phyloP scores from a whole-genome alignment of 2,329 filamentous ascomycete genomes.

The Stagonosporopsis cucurbitacearum region DNA sequence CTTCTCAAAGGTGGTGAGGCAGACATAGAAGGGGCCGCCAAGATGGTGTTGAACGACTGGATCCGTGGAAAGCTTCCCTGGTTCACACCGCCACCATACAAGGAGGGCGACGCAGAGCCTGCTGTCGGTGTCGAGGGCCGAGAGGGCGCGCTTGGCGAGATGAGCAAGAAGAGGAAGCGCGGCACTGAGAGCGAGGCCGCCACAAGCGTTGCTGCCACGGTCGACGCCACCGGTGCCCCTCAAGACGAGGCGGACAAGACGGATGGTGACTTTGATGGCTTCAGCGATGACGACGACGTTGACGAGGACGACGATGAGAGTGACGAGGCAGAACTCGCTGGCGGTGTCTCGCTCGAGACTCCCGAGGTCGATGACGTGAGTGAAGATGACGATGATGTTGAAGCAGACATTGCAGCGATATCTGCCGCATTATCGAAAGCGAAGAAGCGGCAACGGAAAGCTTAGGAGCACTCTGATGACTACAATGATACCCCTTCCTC shows the following conservation, averaged over 20 bases:
- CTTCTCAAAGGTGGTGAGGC: slow-evolving; percentile 92
- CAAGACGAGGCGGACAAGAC: slow-evolving; percentile 30
- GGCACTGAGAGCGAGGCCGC: slow-evolving; percentile 43
- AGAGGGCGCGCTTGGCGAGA: slow-evolving; percentile 82
- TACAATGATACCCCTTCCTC: slow-evolving; percentile 39
- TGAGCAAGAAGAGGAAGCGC: slow-evolving; percentile 77
- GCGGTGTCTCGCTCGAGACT: slow-evolving; percentile 18
- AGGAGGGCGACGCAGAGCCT: slow-evolving; percentile 44
- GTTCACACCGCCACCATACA: slow-evolving; percentile 80
- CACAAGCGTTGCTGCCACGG: slow-evolving; percentile 28
- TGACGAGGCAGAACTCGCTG: slow-evolving; percentile 28
- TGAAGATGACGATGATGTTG: slow-evolving; percentile 41
- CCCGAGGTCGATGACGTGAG: slow-evolving; percentile 26
- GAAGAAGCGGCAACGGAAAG: slow-evolving; percentile 41
- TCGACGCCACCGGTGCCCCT: slow-evolving; percentile 20
- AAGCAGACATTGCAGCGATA: slow-evolving; percentile 45
- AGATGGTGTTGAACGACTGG: slow-evolving; percentile 97
- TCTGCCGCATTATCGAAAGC: slow-evolving; percentile 42
- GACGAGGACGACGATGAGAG: slow-evolving; percentile 29
- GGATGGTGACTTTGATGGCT: slow-evolving; percentile 43
- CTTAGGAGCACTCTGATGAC: slow-evolving; percentile 24
- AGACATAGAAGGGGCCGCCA: slow-evolving; percentile 91
- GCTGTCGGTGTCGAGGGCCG: slow-evolving; percentile 65
- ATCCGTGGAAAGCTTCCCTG: slow-evolving; percentile 94
- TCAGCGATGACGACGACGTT: slow-evolving; percentile 37